A percentile compares a stretch with the other conserved stretches of the same genome.
Conservation (phyloP, 2,329 filamentous ascomycete species). For the Parafenestella ontariensis region DNA sequence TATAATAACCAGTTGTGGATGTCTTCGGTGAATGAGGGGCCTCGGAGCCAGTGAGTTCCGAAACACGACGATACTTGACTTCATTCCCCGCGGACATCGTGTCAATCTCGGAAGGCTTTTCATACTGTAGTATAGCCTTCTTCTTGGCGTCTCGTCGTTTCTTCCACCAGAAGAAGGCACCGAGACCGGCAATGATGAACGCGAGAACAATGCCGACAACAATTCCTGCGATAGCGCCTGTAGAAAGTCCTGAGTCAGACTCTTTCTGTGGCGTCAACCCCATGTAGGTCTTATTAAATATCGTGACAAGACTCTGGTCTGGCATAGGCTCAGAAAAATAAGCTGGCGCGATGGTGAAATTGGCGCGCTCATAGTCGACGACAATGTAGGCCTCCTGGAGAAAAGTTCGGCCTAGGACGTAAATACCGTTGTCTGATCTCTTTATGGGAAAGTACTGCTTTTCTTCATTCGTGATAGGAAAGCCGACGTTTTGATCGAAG, state of each 20-base stretch:
- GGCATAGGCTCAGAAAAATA: conserved; percentile 30
- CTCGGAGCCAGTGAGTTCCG: conserved; percentile 45
- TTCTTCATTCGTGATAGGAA: conserved; percentile 12
- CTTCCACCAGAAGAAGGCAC: conserved; percentile 38
- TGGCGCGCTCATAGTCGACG: conserved; percentile 46
- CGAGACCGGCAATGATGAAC: conserved; percentile 31
- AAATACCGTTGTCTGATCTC: conserved; percentile 29
- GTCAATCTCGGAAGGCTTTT: conserved; percentile 35
- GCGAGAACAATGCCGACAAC: conserved; percentile 42
- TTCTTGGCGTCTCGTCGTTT: conserved; percentile 22
- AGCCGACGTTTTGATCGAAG: conserved; percentile 27
- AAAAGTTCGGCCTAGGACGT: conserved; percentile 44
- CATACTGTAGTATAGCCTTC: conserved; percentile 9
- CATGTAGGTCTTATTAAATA: conserved; percentile 29
- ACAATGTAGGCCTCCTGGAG: conserved; percentile 49
- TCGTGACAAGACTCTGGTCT: conserved; percentile 25
- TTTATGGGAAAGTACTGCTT: conserved; percentile 43
- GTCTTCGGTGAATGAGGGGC: conserved; percentile 33
- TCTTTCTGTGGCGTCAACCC: neutral
- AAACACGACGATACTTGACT: conserved; percentile 41
- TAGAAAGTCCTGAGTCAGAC: conserved; percentile 23
- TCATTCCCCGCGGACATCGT: conserved; percentile 35
- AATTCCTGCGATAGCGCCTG: conserved; percentile 43
- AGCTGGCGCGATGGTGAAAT: conserved; percentile 43
- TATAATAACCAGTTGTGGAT: conserved; percentile 35